These are phyloP conservation scores for Mycena chlorophos DNA, from an alignment of 768 basidiomycete genomes.

Conservation along the genomic window DNA sequence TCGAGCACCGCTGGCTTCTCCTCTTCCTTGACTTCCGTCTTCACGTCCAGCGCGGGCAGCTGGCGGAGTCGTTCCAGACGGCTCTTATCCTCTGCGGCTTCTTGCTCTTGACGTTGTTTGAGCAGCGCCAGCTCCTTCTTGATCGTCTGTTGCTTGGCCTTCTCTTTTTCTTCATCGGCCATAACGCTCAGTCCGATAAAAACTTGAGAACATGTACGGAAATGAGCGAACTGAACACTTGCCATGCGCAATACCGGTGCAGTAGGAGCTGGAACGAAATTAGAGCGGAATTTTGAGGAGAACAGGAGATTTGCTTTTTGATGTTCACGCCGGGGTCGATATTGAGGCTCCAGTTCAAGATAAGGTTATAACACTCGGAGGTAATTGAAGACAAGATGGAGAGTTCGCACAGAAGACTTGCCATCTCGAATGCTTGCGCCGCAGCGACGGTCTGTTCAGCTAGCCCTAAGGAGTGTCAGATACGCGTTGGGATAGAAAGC, in stretches of 20 bases:
- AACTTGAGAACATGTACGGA: too few species aligned
- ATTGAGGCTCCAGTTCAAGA: constrained; percentile 27
- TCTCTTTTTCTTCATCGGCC: constrained; percentile 24
- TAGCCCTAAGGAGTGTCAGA: constrained; percentile 17
- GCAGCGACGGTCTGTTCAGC: constrained; percentile 29
- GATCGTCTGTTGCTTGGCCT: constrained; percentile 21
- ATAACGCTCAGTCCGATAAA: constrained; percentile 17
- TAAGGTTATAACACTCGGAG: constrained; percentile 28
- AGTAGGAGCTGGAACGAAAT: constrained; percentile 8
- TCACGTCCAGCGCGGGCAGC: constrained; percentile 13
- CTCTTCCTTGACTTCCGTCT: constrained; percentile 22
- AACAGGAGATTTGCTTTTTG: constrained; percentile 26
- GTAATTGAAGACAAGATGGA: constrained; percentile 3
- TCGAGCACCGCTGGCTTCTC: constrained; percentile 10
- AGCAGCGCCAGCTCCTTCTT: constrained; percentile 24
- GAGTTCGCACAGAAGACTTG: neutral
- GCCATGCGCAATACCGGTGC: constrained; percentile 15
- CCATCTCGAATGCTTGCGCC: constrained; percentile 27
- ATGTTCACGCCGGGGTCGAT: constrained; percentile 22
- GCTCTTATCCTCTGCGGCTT: constrained; percentile 24
- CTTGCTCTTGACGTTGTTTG: constrained; percentile 19
- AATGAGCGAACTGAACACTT: too few species aligned
- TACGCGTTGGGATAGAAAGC: too few species aligned
- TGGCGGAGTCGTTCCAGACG: constrained; percentile 22
- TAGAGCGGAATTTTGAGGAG: neutral